Base-by-base conservation (phyloP, 345 rosid species). In the Gossypium thurberi region DNA sequence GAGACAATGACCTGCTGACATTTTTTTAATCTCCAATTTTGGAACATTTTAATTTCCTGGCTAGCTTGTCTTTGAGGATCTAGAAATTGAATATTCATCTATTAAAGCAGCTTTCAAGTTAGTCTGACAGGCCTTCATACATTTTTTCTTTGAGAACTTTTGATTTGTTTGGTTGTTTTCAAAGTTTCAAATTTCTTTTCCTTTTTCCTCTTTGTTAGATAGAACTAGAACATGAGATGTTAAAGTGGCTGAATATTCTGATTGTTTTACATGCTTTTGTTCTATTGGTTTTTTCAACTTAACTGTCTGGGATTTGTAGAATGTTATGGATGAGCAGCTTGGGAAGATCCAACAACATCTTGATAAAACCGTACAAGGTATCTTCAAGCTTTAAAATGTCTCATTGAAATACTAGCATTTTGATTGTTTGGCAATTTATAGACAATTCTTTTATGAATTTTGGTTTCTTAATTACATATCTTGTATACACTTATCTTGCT, bases 291-390 rank as follows among this genome's bases (percentile, higher is more conserved):
- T 46, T 37, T 28, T 33, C 4, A 28, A 75, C 65, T 76, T 78
- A 37, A 79, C 82, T 75, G 71, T 69, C 42, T 74, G 79, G 77
- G 67, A 52, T 65, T 75, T 85, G 74, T 78, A 94, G 98, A 77
- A 82, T 53, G 43, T 78, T 75, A 81, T 87, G 86, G 87, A 87
- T 73, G 83, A 84, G 71, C 85, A 53, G 76, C 80, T 79, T 78
- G 87, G 74, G 75, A 95, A 87, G 84, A 72, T 85, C 77, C 89
- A 91, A 70, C 81, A 82, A 79, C 96, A 92, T 79, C 89, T 92
- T 65, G 96, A 92, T 78, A 87, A 85, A 80, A 85, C 96, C 20
- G 83, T 89, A 63, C 92, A 92, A 90, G 99, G 99, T 94, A 84
- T 57, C 76, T 15, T 70, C 44, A 20, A 56, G 25, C 28, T 62